These are phyloP conservation scores for Trametes hirsuta DNA, from an alignment of 1,284 basidiomycete species.

Conservation along the genomic window DNA sequence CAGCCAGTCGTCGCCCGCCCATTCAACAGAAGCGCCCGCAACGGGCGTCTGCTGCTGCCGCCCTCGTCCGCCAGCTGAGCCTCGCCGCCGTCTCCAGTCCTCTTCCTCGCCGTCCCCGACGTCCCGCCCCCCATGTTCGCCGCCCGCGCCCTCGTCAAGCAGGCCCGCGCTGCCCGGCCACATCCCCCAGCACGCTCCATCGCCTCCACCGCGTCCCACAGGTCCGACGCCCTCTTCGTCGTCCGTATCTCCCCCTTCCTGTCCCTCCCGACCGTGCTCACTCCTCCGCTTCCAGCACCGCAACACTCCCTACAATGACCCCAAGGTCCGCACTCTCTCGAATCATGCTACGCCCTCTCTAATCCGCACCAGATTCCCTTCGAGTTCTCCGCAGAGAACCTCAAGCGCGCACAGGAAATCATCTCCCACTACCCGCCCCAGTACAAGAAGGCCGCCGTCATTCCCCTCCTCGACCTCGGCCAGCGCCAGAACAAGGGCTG, in stretches of 20 bases:
- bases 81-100: neutral
- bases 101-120: slow-evolving; percentile 4
- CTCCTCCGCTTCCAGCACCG: slow-evolving; percentile 67
- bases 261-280: slow-evolving; percentile 15
- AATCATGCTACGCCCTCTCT: neutral
- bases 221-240: slow-evolving; percentile 59
- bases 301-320: slow-evolving; percentile 92
- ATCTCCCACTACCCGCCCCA: slow-evolving; percentile 94
- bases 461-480: slow-evolving; percentile 94
- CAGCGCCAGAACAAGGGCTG: slow-evolving; percentile 98
- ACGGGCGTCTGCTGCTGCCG: neutral
- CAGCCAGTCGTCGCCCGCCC: slow-evolving; percentile 16
- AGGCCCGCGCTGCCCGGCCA: slow-evolving; percentile 18
- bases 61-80: neutral
- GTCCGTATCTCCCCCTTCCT: slow-evolving; percentile 38
- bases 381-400: slow-evolving; percentile 81
- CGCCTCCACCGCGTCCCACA: slow-evolving; percentile 41
- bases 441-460: slow-evolving; percentile 98
- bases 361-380: slow-evolving; percentile 78
- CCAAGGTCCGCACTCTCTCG: slow-evolving; percentile 53
- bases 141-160: slow-evolving; percentile 28
- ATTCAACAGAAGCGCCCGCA: slow-evolving; percentile 12
- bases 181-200: slow-evolving; percentile 35
- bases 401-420: slow-evolving; percentile 86
- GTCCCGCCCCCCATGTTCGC: slow-evolving; percentile 29